Evolutionary conservation across 305 asterid species (phyloP), one percentile per base, ranked within the genome.

Genomic region (Ilex paraguariensis): DNA sequence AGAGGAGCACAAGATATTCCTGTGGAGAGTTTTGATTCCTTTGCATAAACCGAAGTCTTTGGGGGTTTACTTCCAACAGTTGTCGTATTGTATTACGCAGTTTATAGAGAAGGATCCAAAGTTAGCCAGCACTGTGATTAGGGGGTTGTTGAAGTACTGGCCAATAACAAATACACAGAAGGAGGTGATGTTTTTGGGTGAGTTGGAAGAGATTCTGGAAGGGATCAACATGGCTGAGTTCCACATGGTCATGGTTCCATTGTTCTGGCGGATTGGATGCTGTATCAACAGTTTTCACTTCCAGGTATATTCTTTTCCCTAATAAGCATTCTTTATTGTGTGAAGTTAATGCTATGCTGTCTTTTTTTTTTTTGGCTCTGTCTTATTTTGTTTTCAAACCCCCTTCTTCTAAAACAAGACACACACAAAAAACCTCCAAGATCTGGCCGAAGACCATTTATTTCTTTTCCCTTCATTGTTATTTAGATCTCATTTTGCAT

Each of bases 161-260:
- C 97, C 97, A 13, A 72, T 85, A 53, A 90, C 95, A 0, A 90
- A 81, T 69, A 90, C 90, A 76, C 91, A 82, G 76, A 90, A 90
- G 82, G 97, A 90, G 77, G 84, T 87, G 61, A 87, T 90, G 90
- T 87, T 90, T 64, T 68, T 90, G 70, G 78, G 90, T 44, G 96
- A 87, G 84, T 50, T 87, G 76, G 96, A 90, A 82, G 95, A 90
- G 81, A 87, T 87, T 71, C 74, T 90, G 48, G 97, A 87, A 75
- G 77, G 65, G 32, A 84, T 90, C 57, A 78, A 73, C 77, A 77
- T 82, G 82, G 73, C 75, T 44, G 96, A 87, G 73, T 87, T 90
- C 68, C 95, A 85, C 65, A 81, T 81, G 45, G 77, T 87, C 57
- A 87, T 90, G 92, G 83, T 82, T 61, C 96, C 95, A 0, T 73